Percentiles rank a stretch among this genome's conserved stretches.
These are phyloP conservation scores for Aspergillus ochraceoroseus DNA, from an alignment of 2,329 filamentous ascomycete species.

Conservation along the genomic window DNA sequence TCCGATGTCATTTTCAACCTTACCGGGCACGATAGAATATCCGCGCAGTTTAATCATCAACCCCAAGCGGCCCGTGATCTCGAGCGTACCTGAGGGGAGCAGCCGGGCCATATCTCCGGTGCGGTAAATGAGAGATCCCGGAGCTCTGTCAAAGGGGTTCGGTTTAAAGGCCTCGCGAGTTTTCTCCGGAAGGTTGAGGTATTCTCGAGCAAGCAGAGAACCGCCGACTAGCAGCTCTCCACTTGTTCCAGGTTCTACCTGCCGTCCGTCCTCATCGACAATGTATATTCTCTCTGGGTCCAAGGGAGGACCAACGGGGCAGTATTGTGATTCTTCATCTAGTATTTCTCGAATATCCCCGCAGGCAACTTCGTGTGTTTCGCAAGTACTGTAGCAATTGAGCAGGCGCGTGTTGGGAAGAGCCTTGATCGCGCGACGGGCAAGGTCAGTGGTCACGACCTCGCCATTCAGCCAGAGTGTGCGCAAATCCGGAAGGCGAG, in stretches of 20 bases:
- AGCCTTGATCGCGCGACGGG: slow-evolving; percentile 61
- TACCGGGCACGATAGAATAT: slow-evolving; percentile 71
- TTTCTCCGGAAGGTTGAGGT: slow-evolving; percentile 72
- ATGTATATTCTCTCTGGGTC: slow-evolving; percentile 67
- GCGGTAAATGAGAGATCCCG: slow-evolving; percentile 65
- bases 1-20: slow-evolving; percentile 68
- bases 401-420: slow-evolving; percentile 65
- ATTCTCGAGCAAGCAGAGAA: slow-evolving; percentile 66
- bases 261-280: slow-evolving; percentile 62
- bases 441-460: slow-evolving; percentile 73
- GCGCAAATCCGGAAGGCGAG: slow-evolving; percentile 60
- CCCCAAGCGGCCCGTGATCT: slow-evolving; percentile 71
- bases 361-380: slow-evolving; percentile 74
- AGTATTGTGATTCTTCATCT: slow-evolving; percentile 60
- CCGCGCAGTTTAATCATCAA: slow-evolving; percentile 77
- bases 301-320: slow-evolving; percentile 67
- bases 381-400: slow-evolving; percentile 77
- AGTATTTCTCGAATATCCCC: slow-evolving; percentile 68
- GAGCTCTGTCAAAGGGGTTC: slow-evolving; percentile 58
- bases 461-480: slow-evolving; percentile 78
- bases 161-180: slow-evolving; percentile 67
- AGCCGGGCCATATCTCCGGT: slow-evolving; percentile 68
- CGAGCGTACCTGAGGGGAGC: slow-evolving; percentile 62
- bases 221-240: slow-evolving; percentile 75
- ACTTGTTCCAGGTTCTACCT: slow-evolving; percentile 56